Evolutionary conservation across 495 filamentous ascomycete genomes (phyloP), one percentile per base, ranked within the genome.

Genomic region (Platismatia glauca): DNA sequence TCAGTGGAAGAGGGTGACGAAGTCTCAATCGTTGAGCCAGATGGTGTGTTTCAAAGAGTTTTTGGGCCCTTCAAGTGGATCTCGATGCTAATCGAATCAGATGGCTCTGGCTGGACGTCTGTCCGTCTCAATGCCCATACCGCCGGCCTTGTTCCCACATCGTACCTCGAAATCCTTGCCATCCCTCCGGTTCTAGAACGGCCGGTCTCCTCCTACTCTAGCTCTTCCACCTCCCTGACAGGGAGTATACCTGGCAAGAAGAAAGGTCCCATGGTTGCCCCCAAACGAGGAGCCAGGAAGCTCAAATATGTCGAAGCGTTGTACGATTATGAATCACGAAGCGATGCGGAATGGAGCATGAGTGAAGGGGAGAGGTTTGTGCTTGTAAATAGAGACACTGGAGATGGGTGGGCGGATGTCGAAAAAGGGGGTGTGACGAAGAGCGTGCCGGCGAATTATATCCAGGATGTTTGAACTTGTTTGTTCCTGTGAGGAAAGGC

Each of bases 341-440:
- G 86, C 69, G 90, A 94, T 41, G 83, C 83, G 37, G 94, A 98
- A 73, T 90, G 89, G 76, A 89, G 78, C 70, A 98, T 98, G 89
- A 64, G 70, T 4, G 94, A 94, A 75, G 94, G 94, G 0, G 94
- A 98, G 72, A 78, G 86, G 59, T 96, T 98, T 69, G 94, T 97
- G 27, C 72, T 97, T 44, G 83, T 96, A 50, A 90, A 81, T 66
- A 83, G 85, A 48, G 90, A 97, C 71, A 79, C 83, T 15, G 94
- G 94, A 1, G 94, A 97, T 76, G 94, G 94, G 18, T 98, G 94
- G 94, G 90, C 87, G 13, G 93, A 97, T 75, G 94, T 98, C 18
- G 94, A 97, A 78, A 87, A 87, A 64, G 89, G 86, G 31, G 94
- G 94, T n/a, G 75, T 82, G 50, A 89, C 87, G n/a, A 91, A 86